phyloP scores from a whole-genome alignment of 331 rosid genomes.

The Stylosanthes scabra region DNA sequence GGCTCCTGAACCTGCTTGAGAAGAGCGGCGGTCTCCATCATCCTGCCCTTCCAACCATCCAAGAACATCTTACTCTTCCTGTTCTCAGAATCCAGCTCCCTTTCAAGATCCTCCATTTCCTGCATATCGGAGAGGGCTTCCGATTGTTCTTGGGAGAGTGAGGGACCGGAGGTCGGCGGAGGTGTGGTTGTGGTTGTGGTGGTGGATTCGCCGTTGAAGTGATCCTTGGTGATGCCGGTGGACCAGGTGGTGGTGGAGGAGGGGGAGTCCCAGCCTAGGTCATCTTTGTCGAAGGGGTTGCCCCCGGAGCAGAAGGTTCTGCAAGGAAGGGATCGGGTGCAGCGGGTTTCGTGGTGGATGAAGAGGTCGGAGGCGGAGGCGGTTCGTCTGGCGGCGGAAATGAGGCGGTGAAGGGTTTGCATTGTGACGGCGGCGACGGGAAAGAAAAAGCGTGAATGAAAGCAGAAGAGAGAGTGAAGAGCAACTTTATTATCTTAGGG shows the following conservation, averaged over 20 bases:
- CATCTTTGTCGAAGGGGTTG: conserved; percentile 18
- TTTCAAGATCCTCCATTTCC: conserved; percentile 61
- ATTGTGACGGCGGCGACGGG: conserved; percentile 39
- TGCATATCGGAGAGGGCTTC: conserved; percentile 45
- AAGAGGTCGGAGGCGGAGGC: conserved; percentile 3
- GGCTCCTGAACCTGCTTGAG: conserved; percentile 86
- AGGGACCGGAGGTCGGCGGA: not conserved
- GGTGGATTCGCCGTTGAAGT: conserved; percentile 71
- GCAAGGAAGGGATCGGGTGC: conserved; percentile 6
- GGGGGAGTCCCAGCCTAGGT: conserved; percentile 59
- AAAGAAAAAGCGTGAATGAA: not conserved
- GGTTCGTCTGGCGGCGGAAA: conserved; percentile 32
- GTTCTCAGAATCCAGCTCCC: conserved; percentile 63
- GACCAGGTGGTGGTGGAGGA: conserved; percentile 73
- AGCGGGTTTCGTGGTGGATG: conserved; percentile 13
- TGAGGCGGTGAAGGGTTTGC: conserved; percentile 53
- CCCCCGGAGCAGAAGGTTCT: conserved; percentile 45
- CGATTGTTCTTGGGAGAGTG: not conserved
- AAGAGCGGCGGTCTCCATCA: conserved; percentile 56
- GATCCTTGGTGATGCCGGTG: conserved; percentile 71
- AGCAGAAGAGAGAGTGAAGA: not conserved
- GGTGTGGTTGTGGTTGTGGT: not conserved
- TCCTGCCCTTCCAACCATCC: conserved; percentile 62
- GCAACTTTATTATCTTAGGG: not conserved
- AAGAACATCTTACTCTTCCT: conserved; percentile 51